phyloP scores from a whole-genome alignment of 2,329 filamentous ascomycete genomes.

The Aspergillus viridinutans region DNA sequence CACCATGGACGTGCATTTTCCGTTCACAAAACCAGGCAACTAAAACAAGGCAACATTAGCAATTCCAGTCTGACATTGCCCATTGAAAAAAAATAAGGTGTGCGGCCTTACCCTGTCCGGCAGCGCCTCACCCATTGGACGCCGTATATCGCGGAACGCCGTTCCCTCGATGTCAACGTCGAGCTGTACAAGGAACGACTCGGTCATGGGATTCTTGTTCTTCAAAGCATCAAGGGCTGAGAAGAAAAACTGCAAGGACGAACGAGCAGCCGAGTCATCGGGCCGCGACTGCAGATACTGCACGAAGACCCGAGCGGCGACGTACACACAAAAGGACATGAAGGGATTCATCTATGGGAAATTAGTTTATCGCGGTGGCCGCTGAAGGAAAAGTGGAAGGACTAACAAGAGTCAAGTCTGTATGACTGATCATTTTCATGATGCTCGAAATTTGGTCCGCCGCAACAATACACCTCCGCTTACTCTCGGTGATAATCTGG shows the following conservation, averaged over 20 bases:
- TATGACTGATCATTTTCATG: conserved; percentile 90
- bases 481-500: conserved; percentile 81
- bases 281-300: conserved; percentile 95
- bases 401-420: conserved; percentile 76
- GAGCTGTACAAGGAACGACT: conserved; percentile 89
- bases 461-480: conserved; percentile 85
- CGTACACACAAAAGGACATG: conserved; percentile 90
- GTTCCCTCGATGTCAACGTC: conserved; percentile 79
- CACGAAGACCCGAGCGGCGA: conserved; percentile 91
- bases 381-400: background rate
- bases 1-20: background rate
- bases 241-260: conserved; percentile 85
- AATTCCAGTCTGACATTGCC: background rate
- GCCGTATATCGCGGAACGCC: conserved; percentile 25
- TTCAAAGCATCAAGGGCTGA: conserved; percentile 88
- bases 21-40: background rate
- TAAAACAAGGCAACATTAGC: background rate
- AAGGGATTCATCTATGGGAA: conserved; percentile 80
- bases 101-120: conserved; percentile 7
- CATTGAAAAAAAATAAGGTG: background rate
- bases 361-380: conserved; percentile 14
- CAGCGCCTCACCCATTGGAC: conserved; percentile 5
- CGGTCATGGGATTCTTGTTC: conserved; percentile 80
- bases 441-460: conserved; percentile 91
- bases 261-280: conserved; percentile 69